Evolutionary conservation across 306 rosid genomes (phyloP).

Genomic region (Malus domestica): DNA sequence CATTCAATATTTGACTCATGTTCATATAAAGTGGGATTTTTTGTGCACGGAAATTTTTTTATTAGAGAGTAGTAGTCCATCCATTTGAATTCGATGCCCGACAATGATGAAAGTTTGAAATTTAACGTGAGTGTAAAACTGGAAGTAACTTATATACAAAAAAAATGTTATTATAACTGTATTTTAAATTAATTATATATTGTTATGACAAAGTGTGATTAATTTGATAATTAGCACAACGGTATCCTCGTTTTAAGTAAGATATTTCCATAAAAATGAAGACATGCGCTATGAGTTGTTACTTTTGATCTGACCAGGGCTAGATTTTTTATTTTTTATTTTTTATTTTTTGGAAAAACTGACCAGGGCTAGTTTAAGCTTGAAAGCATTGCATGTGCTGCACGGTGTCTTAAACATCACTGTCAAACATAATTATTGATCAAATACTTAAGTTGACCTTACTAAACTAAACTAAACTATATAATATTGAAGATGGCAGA

Average conservation of each 20-base stretch:
- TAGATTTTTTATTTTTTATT: too few species aligned
- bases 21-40: not conserved
- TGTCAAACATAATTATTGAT: not conserved
- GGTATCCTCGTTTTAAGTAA: too few species aligned
- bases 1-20: not conserved
- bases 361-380: not conserved
- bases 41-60: too few species aligned
- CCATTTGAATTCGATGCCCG: not conserved
- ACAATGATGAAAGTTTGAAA: not conserved
- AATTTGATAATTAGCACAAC: too few species aligned
- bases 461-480: not conserved
- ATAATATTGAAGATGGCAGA: not conserved
- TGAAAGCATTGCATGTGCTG: not conserved
- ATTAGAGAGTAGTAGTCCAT: too few species aligned
- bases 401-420: not conserved
- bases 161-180: too few species aligned
- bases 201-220: too few species aligned
- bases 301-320: not conserved
- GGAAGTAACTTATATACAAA: too few species aligned
- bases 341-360: too few species aligned
- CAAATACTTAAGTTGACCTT: not conserved
- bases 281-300: not conserved
- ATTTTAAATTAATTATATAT: too few species aligned
- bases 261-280: not conserved
- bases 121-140: too few species aligned